phyloP scores from a whole-genome alignment of 306 rosid genomes.

The Quercus variabilis region DNA sequence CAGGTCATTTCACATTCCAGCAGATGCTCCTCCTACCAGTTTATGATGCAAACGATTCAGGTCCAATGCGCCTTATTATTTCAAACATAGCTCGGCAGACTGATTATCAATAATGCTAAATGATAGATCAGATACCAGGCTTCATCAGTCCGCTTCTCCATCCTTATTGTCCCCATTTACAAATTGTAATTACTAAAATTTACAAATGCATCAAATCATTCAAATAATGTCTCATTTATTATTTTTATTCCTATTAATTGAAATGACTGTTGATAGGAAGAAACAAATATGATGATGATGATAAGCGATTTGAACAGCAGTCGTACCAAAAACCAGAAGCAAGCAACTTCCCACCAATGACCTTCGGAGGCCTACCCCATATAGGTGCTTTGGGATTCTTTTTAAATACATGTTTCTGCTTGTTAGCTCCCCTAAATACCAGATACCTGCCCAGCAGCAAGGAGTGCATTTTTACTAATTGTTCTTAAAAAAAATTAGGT shows the following conservation, averaged over 20 bases:
- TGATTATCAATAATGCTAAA: background rate
- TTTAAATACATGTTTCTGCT: conserved; percentile 87
- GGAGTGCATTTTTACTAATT: background rate
- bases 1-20: background rate
- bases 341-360: conserved; percentile 87
- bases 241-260: background rate
- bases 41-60: background rate
- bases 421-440: conserved; percentile 97
- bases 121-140: background rate
- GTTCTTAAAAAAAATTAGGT: background rate
- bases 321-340: conserved; percentile 97
- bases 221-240: background rate
- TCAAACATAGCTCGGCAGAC: background rate
- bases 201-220: background rate
- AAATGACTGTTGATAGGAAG: background rate
- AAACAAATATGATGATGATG: conserved; percentile 8
- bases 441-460: conserved; percentile 52
- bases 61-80: background rate
- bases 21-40: background rate
- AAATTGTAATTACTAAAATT: background rate
- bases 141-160: background rate
- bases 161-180: background rate
- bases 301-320: conserved; percentile 10
- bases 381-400: conserved; percentile 82
- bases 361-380: conserved; percentile 88